phyloP scores from a whole-genome alignment of 1,284 basidiomycete genomes.

The Fomitopsis schrenkii region DNA sequence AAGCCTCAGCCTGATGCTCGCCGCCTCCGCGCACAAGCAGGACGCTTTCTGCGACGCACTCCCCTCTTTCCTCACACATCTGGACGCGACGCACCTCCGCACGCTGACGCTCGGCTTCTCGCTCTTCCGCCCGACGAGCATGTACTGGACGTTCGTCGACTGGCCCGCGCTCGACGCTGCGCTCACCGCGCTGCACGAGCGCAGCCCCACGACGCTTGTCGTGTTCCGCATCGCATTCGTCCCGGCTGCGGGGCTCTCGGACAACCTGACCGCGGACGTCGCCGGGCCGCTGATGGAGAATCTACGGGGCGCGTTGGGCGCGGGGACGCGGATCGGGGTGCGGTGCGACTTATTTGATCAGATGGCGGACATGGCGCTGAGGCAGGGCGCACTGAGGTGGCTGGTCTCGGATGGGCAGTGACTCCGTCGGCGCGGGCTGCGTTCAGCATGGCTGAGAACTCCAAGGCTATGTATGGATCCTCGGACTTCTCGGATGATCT shows the following conservation, averaged over 20 bases:
- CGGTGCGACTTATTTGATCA: background rate
- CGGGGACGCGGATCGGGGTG: background rate
- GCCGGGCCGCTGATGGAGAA: background rate
- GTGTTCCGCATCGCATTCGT: background rate
- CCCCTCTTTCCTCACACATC: background rate
- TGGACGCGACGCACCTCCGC: background rate
- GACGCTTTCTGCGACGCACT: background rate
- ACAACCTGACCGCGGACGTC: background rate
- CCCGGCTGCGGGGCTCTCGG: background rate
- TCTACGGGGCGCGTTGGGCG: background rate
- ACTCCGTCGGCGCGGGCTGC: too few species aligned
- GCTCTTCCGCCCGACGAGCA: background rate
- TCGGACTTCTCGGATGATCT: too few species aligned
- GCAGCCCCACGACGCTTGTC: background rate
- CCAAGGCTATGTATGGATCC: too few species aligned
- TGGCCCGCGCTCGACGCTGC: background rate
- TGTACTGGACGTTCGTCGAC: slow-evolving; percentile 1
- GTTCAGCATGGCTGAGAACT: too few species aligned
- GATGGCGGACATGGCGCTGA: background rate
- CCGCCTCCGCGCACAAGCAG: background rate
- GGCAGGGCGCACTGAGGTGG: background rate
- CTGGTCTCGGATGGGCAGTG: background rate
- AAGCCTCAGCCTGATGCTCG: background rate
- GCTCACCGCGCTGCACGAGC: background rate
- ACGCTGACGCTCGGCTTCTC: background rate